Conservation (phyloP, 2,329 filamentous ascomycete genomes). For the Drechslerella coelobrocha region DNA sequence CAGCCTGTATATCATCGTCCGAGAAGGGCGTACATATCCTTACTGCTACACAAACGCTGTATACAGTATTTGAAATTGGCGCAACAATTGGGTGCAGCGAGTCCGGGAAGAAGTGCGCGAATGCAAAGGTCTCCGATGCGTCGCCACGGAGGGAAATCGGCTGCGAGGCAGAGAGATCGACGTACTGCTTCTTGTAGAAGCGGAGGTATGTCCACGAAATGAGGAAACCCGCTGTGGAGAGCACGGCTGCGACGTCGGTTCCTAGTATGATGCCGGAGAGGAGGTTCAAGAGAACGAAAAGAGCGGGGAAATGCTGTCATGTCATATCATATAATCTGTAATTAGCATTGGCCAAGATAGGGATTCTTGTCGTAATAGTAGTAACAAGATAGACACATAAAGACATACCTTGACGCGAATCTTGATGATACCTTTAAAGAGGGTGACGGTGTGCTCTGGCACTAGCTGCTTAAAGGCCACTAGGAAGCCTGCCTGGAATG, state of each 20-base stretch:
- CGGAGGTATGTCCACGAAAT: constrained; percentile 94
- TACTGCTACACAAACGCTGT: constrained; percentile 75
- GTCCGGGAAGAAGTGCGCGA: constrained; percentile 93
- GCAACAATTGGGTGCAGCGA: constrained; percentile 79
- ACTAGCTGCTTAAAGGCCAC: constrained; percentile 97
- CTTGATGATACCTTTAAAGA: constrained; percentile 86
- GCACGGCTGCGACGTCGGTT: constrained; percentile 77
- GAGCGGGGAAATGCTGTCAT: constrained; percentile 73
- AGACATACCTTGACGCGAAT: constrained; percentile 76
- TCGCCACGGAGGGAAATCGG: constrained; percentile 76
- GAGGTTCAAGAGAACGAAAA: constrained; percentile 74
- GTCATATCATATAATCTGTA: not conserved
- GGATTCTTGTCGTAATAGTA: no score
- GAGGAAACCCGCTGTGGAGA: constrained; percentile 81
- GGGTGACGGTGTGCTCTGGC: constrained; percentile 92
- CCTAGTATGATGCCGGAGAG: constrained; percentile 70
- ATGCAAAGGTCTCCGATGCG: constrained; percentile 93
- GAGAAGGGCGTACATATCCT: constrained; percentile 86
- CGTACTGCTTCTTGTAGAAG: constrained; percentile 83
- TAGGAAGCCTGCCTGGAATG: constrained; percentile 90
- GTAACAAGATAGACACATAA: constrained; percentile 57
- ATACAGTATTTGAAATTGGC: constrained; percentile 75
- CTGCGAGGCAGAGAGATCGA: constrained; percentile 71
- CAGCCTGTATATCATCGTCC: constrained; percentile 76
- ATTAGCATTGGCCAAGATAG: not conserved